These are phyloP conservation scores for Scytalidium sp. DNA, from an alignment of 2,329 filamentous ascomycete species.

Conservation along the genomic window DNA sequence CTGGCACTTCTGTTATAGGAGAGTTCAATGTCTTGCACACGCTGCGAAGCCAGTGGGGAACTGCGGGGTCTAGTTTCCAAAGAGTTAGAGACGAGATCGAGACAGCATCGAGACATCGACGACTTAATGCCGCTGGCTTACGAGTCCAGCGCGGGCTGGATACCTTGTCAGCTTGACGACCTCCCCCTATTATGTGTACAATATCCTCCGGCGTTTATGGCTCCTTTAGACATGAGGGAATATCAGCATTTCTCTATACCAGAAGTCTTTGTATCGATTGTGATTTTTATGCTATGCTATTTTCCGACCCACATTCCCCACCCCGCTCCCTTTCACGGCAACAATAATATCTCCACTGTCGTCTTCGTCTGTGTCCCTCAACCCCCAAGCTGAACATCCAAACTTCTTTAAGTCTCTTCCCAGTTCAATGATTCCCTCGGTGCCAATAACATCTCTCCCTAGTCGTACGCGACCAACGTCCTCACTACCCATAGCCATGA, in stretches of 20 bases:
- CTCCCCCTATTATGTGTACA: background rate
- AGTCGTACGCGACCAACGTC: conserved; percentile 86
- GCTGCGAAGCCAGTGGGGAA: conserved; percentile 24
- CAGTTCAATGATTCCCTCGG: conserved; percentile 74
- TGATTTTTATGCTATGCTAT: conserved; percentile 52
- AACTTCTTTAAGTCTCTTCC: conserved; percentile 86
- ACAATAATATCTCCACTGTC: conserved; percentile 69
- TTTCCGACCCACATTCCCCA: conserved; percentile 94
- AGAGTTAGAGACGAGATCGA: conserved; percentile 25
- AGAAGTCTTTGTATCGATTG: background rate
- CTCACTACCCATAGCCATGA: conserved; percentile 98
- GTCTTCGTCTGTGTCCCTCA: conserved; percentile 70
- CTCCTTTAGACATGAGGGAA: background rate
- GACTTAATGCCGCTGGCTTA: conserved; percentile 20
- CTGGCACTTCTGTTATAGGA: conserved; percentile 25
- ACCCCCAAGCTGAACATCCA: conserved; percentile 85
- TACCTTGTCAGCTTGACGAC: conserved; percentile 4
- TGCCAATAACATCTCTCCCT: conserved; percentile 76
- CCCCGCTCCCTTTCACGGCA: conserved; percentile 87
- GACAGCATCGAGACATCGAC: conserved; percentile 16
- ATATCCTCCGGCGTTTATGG: background rate
- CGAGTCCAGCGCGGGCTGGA: conserved; percentile 21
- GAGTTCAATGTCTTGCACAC: conserved; percentile 29
- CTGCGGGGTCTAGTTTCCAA: conserved; percentile 23
- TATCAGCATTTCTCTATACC: background rate